A percentile compares a stretch with the other conserved stretches of the same genome.
These are phyloP conservation scores for Metschnikowia bowlesiae DNA, from an alignment of 805 yeast genomes.

Conservation along the genomic window DNA sequence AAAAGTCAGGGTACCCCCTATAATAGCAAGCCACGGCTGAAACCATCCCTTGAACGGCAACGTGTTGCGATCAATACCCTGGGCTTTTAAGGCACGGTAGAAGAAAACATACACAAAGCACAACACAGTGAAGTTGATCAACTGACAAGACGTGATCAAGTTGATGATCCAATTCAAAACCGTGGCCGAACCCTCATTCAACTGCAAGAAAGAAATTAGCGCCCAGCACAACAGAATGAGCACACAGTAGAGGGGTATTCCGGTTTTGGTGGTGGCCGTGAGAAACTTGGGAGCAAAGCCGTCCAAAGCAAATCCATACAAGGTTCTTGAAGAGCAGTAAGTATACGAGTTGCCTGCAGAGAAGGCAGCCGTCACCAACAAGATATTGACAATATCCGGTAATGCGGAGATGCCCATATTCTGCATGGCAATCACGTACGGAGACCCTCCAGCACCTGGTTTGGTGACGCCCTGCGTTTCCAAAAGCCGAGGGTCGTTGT, in stretches of 20 bases:
- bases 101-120: constrained; percentile 19
- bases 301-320: constrained; percentile 66
- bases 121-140: constrained; percentile 26
- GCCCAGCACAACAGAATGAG: constrained; percentile 49
- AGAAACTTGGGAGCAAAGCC: constrained; percentile 71
- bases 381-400: constrained; percentile 73
- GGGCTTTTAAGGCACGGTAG: constrained; percentile 17
- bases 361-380: constrained; percentile 70
- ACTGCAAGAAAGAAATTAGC: constrained; percentile 59
- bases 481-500: constrained; percentile 55
- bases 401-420: constrained; percentile 60
- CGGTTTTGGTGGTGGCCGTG: constrained; percentile 46
- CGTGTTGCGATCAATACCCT: constrained; percentile 15
- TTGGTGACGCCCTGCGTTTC: constrained; percentile 51
- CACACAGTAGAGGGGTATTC: constrained; percentile 46
- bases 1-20: constrained; percentile 16
- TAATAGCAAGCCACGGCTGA: constrained; percentile 24
- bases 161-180: constrained; percentile 35
- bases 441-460: constrained; percentile 80
- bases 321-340: constrained; percentile 71
- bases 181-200: constrained; percentile 27
- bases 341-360: constrained; percentile 80
- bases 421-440: constrained; percentile 77
- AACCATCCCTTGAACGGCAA: constrained; percentile 18
- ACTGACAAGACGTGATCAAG: constrained; percentile 27